These are phyloP conservation scores for Arctostaphylos glauca DNA, from an alignment of 148 eudicot genomes.

Conservation along the genomic window DNA sequence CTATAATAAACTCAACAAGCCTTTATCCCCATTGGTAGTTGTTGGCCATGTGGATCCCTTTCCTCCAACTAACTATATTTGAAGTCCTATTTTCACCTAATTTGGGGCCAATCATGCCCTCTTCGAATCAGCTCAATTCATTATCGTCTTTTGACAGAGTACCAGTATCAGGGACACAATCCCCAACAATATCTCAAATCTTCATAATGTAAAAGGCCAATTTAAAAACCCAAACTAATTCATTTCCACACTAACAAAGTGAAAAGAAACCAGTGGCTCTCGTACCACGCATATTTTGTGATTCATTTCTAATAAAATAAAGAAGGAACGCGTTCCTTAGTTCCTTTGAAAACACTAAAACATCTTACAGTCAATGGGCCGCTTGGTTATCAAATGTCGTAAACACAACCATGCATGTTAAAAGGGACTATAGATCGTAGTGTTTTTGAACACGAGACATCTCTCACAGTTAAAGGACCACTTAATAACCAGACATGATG, in stretches of 20 bases:
- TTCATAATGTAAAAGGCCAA: neutral
- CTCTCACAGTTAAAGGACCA: neutral
- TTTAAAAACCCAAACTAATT: neutral
- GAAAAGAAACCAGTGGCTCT: neutral
- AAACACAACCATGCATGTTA: neutral
- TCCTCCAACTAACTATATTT: neutral
- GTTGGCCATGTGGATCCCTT: neutral
- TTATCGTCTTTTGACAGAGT: no score
- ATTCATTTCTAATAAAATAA: neutral
- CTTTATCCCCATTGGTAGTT: neutral
- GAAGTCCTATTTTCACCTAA: neutral
- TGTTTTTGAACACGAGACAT: neutral
- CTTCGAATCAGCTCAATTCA: neutral
- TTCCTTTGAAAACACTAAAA: neutral
- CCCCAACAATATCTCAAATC: no score
- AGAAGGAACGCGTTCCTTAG: neutral
- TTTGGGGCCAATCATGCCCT: neutral
- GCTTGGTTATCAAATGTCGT: neutral
- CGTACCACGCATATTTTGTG: neutral
- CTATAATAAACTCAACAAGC: neutral
- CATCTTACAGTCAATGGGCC: neutral
- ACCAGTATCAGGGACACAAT: no score
- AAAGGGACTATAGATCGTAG: neutral
- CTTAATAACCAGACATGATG: neutral
- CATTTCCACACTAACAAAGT: neutral